Conservation (phyloP, 371 early-diverging fungal genomes). For the Actinomortierella wolfii region DNA sequence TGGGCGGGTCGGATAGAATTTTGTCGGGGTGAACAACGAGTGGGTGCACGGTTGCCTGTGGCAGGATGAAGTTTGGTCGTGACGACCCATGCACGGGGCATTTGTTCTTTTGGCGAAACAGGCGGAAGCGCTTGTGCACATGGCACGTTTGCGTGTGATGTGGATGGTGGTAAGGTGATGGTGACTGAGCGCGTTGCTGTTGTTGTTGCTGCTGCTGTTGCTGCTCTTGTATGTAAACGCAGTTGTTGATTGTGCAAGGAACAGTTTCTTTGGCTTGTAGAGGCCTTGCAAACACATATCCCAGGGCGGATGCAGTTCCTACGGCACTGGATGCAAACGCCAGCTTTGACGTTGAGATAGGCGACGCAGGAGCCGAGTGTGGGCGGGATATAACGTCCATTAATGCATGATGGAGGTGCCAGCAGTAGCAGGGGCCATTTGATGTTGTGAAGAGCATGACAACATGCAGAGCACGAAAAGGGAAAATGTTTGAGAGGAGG, state of each 20-base stretch:
- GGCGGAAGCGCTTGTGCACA: slow-evolving; percentile 34
- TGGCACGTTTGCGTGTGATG: slow-evolving; percentile 14
- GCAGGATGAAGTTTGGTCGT: slow-evolving; percentile 24
- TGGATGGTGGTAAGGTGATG: slow-evolving; percentile 37
- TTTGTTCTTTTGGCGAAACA: slow-evolving; percentile 26
- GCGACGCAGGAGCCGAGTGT: slow-evolving; percentile 10
- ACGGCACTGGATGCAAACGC: slow-evolving; percentile 43
- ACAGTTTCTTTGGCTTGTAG: slow-evolving; percentile 36
- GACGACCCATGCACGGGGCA: slow-evolving; percentile 25
- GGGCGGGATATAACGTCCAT: background rate
- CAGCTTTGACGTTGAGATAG: slow-evolving; percentile 21
- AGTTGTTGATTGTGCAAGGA: slow-evolving; percentile 25
- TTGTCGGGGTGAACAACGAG: slow-evolving; percentile 33
- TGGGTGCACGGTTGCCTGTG: slow-evolving; percentile 39
- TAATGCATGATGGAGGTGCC: background rate
- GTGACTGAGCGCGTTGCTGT: slow-evolving; percentile 28
- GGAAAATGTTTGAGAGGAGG: background rate
- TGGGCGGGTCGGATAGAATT: slow-evolving; percentile 18
- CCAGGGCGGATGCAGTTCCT: slow-evolving; percentile 32
- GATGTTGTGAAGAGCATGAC: slow-evolving; percentile 14
- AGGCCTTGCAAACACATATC: slow-evolving; percentile 35
- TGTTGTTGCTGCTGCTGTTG: slow-evolving; percentile 12
- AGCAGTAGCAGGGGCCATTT: slow-evolving; percentile 3
- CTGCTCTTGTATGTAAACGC: slow-evolving; percentile 23
- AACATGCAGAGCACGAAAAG: slow-evolving; percentile 11